Conservation (phyloP, 176 grass and related monocot species). For the Cenchrus purpureus region DNA sequence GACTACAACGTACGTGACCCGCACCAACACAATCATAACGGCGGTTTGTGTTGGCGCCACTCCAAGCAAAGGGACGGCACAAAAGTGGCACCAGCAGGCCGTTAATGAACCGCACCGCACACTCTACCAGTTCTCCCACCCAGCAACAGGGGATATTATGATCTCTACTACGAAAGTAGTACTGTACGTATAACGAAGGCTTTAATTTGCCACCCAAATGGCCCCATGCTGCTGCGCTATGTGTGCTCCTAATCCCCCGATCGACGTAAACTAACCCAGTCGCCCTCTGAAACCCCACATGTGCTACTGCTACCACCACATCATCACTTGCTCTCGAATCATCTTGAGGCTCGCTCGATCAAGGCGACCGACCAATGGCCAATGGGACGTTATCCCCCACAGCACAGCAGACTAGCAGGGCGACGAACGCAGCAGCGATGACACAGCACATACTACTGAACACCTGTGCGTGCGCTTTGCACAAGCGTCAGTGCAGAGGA, state of each 20-base stretch:
- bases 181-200: neutral
- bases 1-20: neutral
- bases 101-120: neutral
- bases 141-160: neutral
- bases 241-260: neutral
- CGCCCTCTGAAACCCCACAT: conserved; percentile 2
- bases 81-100: neutral
- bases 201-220: neutral
- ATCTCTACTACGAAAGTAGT: no score
- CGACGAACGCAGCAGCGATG: neutral
- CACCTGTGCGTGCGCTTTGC: neutral
- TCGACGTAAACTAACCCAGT: conserved; percentile 7
- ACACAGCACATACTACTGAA: neutral
- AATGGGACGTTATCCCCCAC: neutral
- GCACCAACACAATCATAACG: conserved; percentile 29
- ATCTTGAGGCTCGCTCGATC: neutral
- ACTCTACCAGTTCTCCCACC: neutral
- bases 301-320: neutral
- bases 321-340: neutral
- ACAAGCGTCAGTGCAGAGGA: neutral
- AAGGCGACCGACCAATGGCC: neutral
- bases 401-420: neutral
- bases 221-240: neutral
- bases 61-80: neutral
- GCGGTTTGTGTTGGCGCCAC: neutral